These are phyloP conservation scores for Laetiporus sulphureus DNA, from an alignment of 1,284 basidiomycete species.

Conservation along the genomic window DNA sequence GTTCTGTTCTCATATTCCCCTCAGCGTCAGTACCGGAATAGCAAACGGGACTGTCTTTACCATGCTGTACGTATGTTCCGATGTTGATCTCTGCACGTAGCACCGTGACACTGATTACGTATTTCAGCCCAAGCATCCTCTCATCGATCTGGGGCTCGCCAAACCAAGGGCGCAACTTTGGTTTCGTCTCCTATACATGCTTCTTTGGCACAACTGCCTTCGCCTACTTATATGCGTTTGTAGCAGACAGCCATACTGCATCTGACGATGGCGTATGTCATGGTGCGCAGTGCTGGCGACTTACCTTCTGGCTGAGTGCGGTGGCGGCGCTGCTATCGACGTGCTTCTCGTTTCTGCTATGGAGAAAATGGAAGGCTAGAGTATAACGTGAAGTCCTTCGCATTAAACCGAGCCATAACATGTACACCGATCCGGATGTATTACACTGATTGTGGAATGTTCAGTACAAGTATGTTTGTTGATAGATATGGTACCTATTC, in stretches of 20 bases:
- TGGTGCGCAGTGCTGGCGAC: conserved; percentile 55
- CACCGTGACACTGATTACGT: not conserved
- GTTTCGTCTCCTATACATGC: conserved; percentile 63
- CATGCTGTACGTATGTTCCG: conserved; percentile 45
- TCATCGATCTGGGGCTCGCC: conserved; percentile 62
- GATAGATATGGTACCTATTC: no score
- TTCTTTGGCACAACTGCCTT: conserved; percentile 68
- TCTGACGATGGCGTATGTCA: conserved; percentile 40
- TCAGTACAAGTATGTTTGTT: no score
- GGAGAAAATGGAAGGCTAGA: conserved; percentile 53
- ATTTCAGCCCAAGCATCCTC: conserved; percentile 55
- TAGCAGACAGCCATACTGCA: conserved; percentile 42
- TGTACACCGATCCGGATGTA: not conserved
- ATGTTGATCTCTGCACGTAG: conserved; percentile 1
- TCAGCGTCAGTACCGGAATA: conserved; percentile 54
- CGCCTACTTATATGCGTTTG: conserved; percentile 69
- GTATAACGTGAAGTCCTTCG: conserved; percentile 27
- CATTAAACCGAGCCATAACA: no score
- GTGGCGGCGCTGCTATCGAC: conserved; percentile 38
- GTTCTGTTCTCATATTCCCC: no score
- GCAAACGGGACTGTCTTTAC: conserved; percentile 67
- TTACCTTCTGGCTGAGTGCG: conserved; percentile 53
- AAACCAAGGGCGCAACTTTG: conserved; percentile 71
- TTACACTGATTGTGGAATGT: not conserved
- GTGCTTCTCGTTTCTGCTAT: conserved; percentile 39